Percentiles rank a stretch among this genome's conserved stretches.
Evolutionary conservation across 2,329 filamentous ascomycete species (phyloP).

Genomic region (Talaromyces sp.): DNA sequence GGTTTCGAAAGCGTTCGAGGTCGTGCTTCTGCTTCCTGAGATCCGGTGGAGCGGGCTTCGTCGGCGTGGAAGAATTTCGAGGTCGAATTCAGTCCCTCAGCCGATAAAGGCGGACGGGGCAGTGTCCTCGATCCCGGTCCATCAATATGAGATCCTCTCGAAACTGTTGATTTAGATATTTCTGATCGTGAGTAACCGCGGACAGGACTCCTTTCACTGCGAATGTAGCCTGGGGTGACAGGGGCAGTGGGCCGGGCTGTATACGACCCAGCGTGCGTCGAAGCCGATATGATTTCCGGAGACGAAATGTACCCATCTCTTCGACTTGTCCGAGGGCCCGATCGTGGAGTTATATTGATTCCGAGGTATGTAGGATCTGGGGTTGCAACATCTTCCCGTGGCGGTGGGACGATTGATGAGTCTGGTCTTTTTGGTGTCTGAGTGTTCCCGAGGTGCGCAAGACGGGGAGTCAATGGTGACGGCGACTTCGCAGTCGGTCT

Average conservation of each 20-base stretch:
- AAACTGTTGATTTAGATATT: conserved; percentile 31
- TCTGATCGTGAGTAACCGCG: conserved; percentile 30
- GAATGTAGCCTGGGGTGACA: conserved; percentile 25
- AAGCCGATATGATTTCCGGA: conserved; percentile 52
- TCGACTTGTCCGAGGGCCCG: conserved; percentile 68
- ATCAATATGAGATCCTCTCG: conserved; percentile 39
- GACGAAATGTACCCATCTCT: conserved; percentile 67
- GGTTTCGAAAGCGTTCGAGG: conserved; percentile 27
- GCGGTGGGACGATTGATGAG: conserved; percentile 34
- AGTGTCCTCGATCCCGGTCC: conserved; percentile 26
- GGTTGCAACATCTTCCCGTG: conserved; percentile 52
- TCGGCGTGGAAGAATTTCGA: conserved; percentile 91
- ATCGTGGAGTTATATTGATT: conserved; percentile 74
- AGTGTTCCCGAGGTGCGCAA: conserved; percentile 44
- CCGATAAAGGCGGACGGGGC: conserved; percentile 35
- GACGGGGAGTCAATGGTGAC: conserved; percentile 56
- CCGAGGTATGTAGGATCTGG: conserved; percentile 57
- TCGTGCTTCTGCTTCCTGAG: conserved; percentile 30
- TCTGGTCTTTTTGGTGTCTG: conserved; percentile 34
- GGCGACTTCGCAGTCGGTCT: conserved; percentile 51
- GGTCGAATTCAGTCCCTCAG: conserved; percentile 31
- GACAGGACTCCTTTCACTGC: conserved; percentile 36
- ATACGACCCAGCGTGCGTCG: conserved; percentile 26
- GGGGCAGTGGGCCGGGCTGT: conserved; percentile 29
- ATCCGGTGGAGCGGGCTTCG: conserved; percentile 60